Evolutionary conservation across 805 yeast species (phyloP), one percentile per base, ranked within the genome.

Genomic region (Starmerella apis): DNA sequence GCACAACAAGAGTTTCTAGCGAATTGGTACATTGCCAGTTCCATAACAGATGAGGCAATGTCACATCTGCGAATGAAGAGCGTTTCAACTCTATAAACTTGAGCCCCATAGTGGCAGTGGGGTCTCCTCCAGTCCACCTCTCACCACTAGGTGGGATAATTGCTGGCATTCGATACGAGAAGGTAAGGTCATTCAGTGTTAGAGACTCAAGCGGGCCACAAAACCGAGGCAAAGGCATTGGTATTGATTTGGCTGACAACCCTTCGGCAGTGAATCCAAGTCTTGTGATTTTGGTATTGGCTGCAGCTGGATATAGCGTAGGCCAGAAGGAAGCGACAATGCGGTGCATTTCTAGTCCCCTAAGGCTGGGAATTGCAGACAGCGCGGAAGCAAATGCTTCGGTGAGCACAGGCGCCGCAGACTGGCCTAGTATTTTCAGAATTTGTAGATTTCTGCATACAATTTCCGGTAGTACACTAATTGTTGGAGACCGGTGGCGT

Each of bases 181-280:
- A 20, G n/a, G 22, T 13, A 14, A 54, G 31, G 24, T 56, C 51
- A 45, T 57, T 57, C 19, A 57, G 48, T 2, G 59, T 50, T 13
- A 57, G 39, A 3, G 45, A 23, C 16, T 36, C 38, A 3, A 57
- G 36, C 8, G 33, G 20, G 2, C 51, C 42, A 6, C 47, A 19
- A 18, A 56, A 48, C 9, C 32, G 25, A 5, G 60, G 60, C 25
- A 51, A 27, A 1, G 54, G 49, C 25, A 36, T n/a, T 11, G 33
- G 16, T n/a, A 4, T 9, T 22, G 25, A 20, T 14, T 32, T 32
- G 14, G 33, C 38, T 10, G 13, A 16, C 3, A 32, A 16, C 11
- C 55, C 51, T 7, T 33, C 53, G 13, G 55, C 38, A 1, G 60
- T 54, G 52, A 56, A 57, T n/a, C 60, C 60, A 16, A 57, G 47